phyloP scores from a whole-genome alignment of 2,329 filamentous ascomycete species.

The Xylaria hypoxylon region DNA sequence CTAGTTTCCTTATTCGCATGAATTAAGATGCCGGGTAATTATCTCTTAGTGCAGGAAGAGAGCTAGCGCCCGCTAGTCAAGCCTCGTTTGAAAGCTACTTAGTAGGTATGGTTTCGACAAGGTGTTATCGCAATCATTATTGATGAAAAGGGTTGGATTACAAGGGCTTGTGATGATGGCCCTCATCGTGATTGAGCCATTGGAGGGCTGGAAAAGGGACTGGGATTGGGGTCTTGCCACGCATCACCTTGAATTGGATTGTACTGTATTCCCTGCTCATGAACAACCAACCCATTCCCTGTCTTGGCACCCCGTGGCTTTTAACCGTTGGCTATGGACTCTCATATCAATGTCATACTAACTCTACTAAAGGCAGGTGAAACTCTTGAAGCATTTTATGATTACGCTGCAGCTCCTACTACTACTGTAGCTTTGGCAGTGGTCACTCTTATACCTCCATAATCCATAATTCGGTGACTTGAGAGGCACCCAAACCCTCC shows the following conservation, averaged over 20 bases:
- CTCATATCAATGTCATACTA: not conserved
- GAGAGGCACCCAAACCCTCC: not conserved
- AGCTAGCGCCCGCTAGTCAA: slow-evolving; percentile 16
- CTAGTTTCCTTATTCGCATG: not conserved
- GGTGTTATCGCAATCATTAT: not conserved
- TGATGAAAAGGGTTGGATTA: not conserved
- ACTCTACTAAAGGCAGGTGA: too few relatives aligned
- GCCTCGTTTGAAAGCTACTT: not conserved
- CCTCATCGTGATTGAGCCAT: not conserved
- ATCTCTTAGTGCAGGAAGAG: slow-evolving; percentile 7
- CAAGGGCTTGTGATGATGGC: not conserved
- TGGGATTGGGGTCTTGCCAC: not conserved
- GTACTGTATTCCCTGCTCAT: not conserved
- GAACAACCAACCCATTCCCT: not conserved
- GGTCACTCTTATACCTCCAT: not conserved
- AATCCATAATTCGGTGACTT: not conserved
- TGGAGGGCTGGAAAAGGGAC: not conserved
- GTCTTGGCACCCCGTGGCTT: not conserved
- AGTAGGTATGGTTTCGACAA: not conserved
- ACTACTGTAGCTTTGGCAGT: not conserved
- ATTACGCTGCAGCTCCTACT: not conserved
- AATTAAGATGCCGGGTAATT: slow-evolving; percentile 13
- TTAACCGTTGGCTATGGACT: not conserved
- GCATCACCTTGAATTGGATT: not conserved
- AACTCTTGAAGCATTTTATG: not conserved